phyloP scores from a whole-genome alignment of 139 green algal genomes.

The Diplosphaera chodatii region DNA sequence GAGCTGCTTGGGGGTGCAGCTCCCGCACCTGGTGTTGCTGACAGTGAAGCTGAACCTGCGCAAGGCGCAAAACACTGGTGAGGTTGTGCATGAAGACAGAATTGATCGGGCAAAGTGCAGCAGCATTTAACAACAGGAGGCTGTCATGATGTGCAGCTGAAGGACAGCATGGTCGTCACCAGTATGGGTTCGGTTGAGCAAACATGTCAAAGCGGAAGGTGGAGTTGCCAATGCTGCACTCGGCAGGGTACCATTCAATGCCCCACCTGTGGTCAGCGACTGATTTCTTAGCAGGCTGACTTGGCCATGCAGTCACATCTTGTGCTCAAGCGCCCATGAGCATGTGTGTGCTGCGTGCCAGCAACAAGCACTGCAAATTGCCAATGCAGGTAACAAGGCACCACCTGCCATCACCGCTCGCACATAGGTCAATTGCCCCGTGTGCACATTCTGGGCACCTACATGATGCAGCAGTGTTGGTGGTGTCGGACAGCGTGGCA shows the following conservation, averaged over 20 bases:
- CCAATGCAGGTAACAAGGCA: no score
- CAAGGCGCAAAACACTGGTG: not conserved
- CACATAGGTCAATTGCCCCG: slow-evolving; percentile 9
- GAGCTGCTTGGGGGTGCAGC: not conserved
- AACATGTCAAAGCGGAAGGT: slow-evolving; percentile 4
- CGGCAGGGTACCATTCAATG: slow-evolving; percentile 14
- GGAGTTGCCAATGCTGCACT: slow-evolving; percentile 5
- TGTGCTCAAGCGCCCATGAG: no score
- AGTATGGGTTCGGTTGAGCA: slow-evolving; percentile 9
- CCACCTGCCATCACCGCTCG: slow-evolving; percentile 13
- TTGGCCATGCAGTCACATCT: no score
- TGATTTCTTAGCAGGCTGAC: no score
- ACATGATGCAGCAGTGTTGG: not conserved
- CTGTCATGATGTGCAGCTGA: no score
- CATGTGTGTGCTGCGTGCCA: no score
- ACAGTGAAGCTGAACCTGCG: slow-evolving; percentile 1
- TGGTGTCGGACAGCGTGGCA: no score
- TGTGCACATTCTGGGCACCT: slow-evolving; percentile 19
- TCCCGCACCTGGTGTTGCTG: slow-evolving; percentile 10
- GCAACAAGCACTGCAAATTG: no score
- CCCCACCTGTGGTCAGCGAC: no score
- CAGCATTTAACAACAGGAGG: no score
- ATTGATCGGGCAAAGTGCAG: no score
- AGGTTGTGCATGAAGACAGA: no score
- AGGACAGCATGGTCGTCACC: not conserved